A percentile compares a stretch with the other conserved stretches of the same genome.
These are phyloP conservation scores for Colletotrichum chrysophilum DNA, from an alignment of 2,329 filamentous ascomycete genomes.

Conservation along the genomic window DNA sequence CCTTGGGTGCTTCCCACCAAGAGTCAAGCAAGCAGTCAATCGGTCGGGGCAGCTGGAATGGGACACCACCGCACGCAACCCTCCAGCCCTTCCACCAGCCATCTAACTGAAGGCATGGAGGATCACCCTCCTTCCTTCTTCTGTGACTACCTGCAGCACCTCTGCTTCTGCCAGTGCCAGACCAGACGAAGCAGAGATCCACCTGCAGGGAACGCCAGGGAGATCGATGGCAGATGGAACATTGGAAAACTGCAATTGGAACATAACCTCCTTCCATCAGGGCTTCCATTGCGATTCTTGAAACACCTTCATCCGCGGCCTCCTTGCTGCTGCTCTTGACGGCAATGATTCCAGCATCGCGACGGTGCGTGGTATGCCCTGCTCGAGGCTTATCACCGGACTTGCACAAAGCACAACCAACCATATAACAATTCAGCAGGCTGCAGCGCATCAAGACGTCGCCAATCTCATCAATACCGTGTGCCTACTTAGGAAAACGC, in stretches of 20 bases:
- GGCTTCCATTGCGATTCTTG: constrained; percentile 17
- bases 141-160: background rate
- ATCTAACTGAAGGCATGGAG: background rate
- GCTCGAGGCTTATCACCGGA: background rate
- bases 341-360: background rate
- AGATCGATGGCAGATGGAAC: constrained; percentile 1
- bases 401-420: background rate
- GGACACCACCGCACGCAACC: background rate
- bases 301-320: background rate
- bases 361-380: background rate
- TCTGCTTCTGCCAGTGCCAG: background rate
- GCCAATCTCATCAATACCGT: background rate
- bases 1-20: background rate
- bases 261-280: constrained; percentile 4
- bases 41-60: background rate
- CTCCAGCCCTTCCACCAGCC: background rate
- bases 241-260: background rate
- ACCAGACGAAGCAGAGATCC: constrained; percentile 9
- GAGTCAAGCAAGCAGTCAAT: background rate
- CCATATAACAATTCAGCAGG: background rate
- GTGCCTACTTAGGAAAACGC: background rate
- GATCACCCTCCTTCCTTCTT: background rate
- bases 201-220: background rate
- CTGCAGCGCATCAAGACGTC: background rate
- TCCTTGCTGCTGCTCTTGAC: background rate